phyloP scores from a whole-genome alignment of 2,329 filamentous ascomycete species.

The Fusarium fracticaudum region DNA sequence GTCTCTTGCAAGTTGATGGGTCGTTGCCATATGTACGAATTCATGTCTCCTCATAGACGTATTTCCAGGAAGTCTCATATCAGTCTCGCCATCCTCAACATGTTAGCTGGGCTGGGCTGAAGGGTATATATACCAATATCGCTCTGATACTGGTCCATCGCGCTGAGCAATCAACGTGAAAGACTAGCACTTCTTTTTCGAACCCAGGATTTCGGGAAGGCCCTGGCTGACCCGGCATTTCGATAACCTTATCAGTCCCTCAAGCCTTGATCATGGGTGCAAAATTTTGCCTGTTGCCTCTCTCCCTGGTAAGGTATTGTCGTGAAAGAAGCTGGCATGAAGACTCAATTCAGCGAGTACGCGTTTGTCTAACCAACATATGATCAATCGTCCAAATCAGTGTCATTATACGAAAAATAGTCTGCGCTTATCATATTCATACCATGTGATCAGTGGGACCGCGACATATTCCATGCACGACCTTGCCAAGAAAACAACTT shows the following conservation, averaged over 20 bases:
- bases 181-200: slow-evolving; percentile 7
- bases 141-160: neutral
- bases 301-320: neutral
- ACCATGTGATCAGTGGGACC: neutral
- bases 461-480: neutral
- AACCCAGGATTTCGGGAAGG: slow-evolving; percentile 21
- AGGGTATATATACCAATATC: neutral
- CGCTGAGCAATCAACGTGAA: neutral
- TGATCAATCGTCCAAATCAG: neutral
- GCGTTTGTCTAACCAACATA: neutral
- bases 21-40: neutral
- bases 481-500: neutral
- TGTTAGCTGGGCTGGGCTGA: neutral
- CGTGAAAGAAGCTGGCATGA: neutral
- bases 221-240: neutral
- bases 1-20: neutral
- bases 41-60: neutral
- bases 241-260: neutral
- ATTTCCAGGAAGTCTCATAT: neutral
- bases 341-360: neutral
- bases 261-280: neutral
- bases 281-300: neutral
- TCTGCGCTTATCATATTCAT: neutral
- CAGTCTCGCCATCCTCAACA: neutral
- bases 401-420: neutral